Evolutionary conservation across 2,329 filamentous ascomycete genomes (phyloP).

Genomic region (Pseudocercospora musae): DNA sequence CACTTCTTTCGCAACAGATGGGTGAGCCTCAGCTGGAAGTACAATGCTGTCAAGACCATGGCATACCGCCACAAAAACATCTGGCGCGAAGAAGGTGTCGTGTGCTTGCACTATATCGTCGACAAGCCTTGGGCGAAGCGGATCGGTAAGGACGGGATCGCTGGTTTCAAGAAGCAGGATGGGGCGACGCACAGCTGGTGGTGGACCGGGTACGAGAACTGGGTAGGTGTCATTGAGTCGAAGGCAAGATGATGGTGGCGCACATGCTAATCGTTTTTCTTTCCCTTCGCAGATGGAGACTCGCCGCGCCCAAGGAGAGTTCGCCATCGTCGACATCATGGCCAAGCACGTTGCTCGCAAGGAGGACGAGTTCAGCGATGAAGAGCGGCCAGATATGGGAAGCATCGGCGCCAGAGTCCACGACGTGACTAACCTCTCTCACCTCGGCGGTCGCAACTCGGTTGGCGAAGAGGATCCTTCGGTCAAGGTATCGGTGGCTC

Average conservation of each 20-base stretch:
- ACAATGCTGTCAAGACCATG: slow-evolving; percentile 54
- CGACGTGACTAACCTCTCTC: background rate
- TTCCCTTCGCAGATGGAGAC: background rate
- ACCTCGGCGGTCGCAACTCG: background rate
- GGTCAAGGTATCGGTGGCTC: background rate
- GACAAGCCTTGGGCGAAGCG: slow-evolving; percentile 53
- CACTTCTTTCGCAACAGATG: slow-evolving; percentile 46
- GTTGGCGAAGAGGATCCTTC: background rate
- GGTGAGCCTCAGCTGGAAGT: slow-evolving; percentile 47
- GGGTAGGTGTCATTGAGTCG: slow-evolving; percentile 30
- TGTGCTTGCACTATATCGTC: slow-evolving; percentile 52
- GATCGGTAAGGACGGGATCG: slow-evolving; percentile 40
- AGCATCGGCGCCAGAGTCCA: slow-evolving; percentile 7
- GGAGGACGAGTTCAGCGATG: slow-evolving; percentile 10
- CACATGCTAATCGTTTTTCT: background rate
- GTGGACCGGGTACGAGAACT: slow-evolving; percentile 47
- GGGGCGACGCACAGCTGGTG: slow-evolving; percentile 51
- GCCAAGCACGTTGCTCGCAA: slow-evolving; percentile 8
- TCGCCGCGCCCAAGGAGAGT: slow-evolving; percentile 5
- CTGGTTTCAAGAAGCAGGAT: slow-evolving; percentile 49
- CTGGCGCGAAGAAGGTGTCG: slow-evolving; percentile 47
- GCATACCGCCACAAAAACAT: slow-evolving; percentile 50
- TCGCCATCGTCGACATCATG: slow-evolving; percentile 6
- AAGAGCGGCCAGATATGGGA: slow-evolving; percentile 8
- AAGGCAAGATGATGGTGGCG: background rate